Conservation (phyloP, 2,329 filamentous ascomycete species). For the Aspergillus pseudonomiae region DNA sequence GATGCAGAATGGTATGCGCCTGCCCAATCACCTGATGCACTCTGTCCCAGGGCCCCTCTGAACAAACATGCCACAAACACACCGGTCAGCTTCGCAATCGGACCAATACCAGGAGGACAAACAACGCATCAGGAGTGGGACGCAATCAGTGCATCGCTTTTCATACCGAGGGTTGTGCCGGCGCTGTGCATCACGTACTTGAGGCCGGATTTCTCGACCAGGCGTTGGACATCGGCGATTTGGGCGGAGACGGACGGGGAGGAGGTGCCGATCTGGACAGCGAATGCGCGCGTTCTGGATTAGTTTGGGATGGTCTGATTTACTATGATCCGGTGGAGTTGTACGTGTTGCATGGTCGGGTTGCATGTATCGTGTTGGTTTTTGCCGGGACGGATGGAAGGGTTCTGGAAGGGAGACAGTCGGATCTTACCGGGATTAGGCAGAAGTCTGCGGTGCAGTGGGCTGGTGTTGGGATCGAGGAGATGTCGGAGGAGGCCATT, state of each 20-base stretch:
- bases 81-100: neutral
- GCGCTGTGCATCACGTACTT: slow-evolving; percentile 90
- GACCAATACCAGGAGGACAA: neutral
- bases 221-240: slow-evolving; percentile 83
- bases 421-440: slow-evolving; percentile 70
- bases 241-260: slow-evolving; percentile 76
- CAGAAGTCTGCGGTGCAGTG: slow-evolving; percentile 89
- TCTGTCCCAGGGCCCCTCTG: slow-evolving; percentile 88
- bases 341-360: neutral
- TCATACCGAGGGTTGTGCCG: slow-evolving; percentile 85
- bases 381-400: neutral
- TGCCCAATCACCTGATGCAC: slow-evolving; percentile 86
- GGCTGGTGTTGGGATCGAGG: slow-evolving; percentile 61
- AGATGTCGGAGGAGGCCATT: slow-evolving; percentile 27
- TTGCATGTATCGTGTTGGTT: neutral
- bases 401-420: neutral
- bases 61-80: slow-evolving; percentile 10
- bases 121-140: neutral
- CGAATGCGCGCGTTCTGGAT: neutral
- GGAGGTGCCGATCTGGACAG: slow-evolving; percentile 73
- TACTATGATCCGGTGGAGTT: neutral
- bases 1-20: slow-evolving; percentile 76
- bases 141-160: neutral
- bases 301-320: neutral
- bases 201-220: slow-evolving; percentile 79